Evolutionary conservation across 1,284 basidiomycete genomes (phyloP).

Genomic region (Neonothopanus nambi): DNA sequence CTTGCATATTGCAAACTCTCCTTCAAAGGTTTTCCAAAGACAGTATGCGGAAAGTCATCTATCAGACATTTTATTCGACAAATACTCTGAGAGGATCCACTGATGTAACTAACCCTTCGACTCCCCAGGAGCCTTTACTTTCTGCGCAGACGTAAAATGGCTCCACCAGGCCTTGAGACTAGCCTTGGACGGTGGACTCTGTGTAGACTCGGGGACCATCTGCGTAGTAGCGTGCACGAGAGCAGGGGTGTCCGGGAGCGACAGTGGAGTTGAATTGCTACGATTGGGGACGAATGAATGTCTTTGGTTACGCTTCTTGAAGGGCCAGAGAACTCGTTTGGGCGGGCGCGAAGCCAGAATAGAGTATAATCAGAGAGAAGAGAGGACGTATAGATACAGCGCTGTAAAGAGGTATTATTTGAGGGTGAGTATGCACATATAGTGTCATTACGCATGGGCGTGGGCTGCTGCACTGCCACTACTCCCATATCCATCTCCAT

Average conservation of each 20-base stretch:
- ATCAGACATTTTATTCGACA: constrained; percentile 5
- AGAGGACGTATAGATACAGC: constrained; percentile 1
- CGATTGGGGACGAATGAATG: constrained; percentile 4
- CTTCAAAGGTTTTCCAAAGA: constrained; percentile 86
- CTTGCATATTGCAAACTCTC: constrained; percentile 86
- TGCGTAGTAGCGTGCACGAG: constrained; percentile 9
- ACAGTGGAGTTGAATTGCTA: constrained; percentile 4
- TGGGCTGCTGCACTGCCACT: too few species aligned
- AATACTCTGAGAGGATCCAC: not conserved
- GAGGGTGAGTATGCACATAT: too few species aligned
- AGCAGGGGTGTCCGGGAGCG: constrained; percentile 5
- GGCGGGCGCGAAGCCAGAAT: constrained; percentile 20
- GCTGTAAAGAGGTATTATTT: too few species aligned
- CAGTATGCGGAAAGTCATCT: constrained; percentile 48
- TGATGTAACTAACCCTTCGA: constrained; percentile 31
- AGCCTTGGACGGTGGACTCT: constrained; percentile 51
- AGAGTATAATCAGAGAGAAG: constrained; percentile 5
- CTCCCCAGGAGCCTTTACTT: constrained; percentile 52
- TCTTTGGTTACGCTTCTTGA: constrained; percentile 12
- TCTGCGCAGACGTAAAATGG: constrained; percentile 66
- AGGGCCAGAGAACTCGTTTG: constrained; percentile 18
- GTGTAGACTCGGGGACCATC: constrained; percentile 24
- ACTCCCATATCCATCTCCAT: too few species aligned
- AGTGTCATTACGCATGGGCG: too few species aligned
- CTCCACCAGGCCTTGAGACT: constrained; percentile 85